Conservation (phyloP, 805 yeast species). For the Hanseniaspora lachancei region DNA sequence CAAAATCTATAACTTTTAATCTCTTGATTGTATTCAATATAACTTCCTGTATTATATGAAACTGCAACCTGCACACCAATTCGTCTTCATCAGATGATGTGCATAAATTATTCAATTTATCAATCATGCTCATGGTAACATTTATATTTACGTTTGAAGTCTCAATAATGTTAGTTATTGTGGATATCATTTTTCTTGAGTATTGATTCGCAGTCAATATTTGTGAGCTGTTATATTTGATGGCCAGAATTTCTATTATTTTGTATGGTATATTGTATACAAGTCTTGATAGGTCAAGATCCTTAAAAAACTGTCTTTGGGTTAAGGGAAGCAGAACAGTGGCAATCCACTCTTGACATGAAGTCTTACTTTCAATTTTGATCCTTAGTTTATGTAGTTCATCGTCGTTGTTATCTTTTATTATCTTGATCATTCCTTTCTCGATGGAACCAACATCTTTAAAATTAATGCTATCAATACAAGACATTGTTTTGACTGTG, state of each 20-base stretch:
- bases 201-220: neutral
- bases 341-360: neutral
- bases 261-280: conserved; percentile 2
- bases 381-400: neutral
- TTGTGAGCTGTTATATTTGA: neutral
- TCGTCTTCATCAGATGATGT: neutral
- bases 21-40: neutral
- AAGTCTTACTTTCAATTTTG: neutral
- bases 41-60: conserved; percentile 2
- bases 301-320: neutral
- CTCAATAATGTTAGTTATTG: conserved; percentile 2
- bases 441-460: neutral
- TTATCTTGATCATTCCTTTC: neutral
- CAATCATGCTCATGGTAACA: conserved; percentile 7
- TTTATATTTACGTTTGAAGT: neutral
- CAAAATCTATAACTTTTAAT: neutral
- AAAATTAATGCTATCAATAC: neutral
- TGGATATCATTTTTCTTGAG: neutral
- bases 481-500: neutral
- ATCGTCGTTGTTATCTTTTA: neutral
- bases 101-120: neutral
- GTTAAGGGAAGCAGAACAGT: neutral
- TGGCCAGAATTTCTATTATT: neutral
- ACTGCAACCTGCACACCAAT: neutral
- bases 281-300: neutral